Evolutionary conservation across 2,329 filamentous ascomycete genomes (phyloP), one percentile per base, ranked within the genome.

Genomic region (Meredithiella fracta): DNA sequence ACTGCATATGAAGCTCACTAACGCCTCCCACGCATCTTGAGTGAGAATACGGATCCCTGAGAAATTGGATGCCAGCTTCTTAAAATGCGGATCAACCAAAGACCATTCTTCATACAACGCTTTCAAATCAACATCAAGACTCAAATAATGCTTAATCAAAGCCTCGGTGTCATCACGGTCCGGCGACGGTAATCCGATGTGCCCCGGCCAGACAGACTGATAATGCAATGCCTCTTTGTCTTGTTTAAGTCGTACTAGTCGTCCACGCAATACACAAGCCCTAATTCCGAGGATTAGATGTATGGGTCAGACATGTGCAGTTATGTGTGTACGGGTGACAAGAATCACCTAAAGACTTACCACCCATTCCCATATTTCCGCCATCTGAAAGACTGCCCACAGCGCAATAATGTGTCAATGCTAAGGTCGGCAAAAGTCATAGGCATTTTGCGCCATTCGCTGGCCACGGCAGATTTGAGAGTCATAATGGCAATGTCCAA

Each of bases 321-420:
- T 26, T 15, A 52, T 20, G 25, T 22, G 15, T 11, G 2, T 49
- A 15, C 26, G 37, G 42, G 14, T 4, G 22, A 49, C 22, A 22
- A n/a, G 47, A 5, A 11, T 5, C 29, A 53, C 22, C 20, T 15
- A 47, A 9, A 23, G 38, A 64, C 67, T 61, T 63, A 86, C 92
- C 92, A 98, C 73, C 91, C 84, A 66, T 90, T 81, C 47, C 81
- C 77, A 51, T 87, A 79, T 65, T 90, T 89, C 60, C 83, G 84
- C 92, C 92, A 98, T 72, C 91, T 83, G 63, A 98, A 98, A 0
- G 91, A 95, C 67, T 98, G 92, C 2, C 92, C 92, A 67, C 92
- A 98, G 60, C 91, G 83, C 34, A 98, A 73, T 0, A 89, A 95
- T 0, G 91, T 98, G 63, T 95, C 88, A 61, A 98, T 89, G 66